Percentiles rank a stretch among this genome's conserved stretches.
Evolutionary conservation across 1,139 yeast genomes (phyloP).

Genomic region (Hyphopichia pseudoburtonii): DNA sequence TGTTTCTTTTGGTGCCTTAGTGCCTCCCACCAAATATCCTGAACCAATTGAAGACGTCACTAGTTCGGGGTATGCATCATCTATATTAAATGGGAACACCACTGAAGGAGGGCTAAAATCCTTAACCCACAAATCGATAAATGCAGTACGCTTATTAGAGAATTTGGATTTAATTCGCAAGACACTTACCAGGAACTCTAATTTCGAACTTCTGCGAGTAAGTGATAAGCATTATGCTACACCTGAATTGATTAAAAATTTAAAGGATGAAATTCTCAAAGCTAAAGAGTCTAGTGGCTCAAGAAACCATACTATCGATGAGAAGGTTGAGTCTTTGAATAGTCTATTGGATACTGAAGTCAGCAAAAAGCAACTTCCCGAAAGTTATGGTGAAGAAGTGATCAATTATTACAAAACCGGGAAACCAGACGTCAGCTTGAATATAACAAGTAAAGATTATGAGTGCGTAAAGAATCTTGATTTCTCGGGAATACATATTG

Average conservation of each 20-base stretch:
- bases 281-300: slow-evolving; percentile 1
- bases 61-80: slow-evolving; percentile 34
- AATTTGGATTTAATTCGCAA: slow-evolving; percentile 33
- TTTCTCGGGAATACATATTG: slow-evolving; percentile 11
- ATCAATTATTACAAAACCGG: slow-evolving; percentile 14
- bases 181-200: slow-evolving; percentile 13
- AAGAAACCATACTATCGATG: slow-evolving; percentile 4
- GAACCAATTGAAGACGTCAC: slow-evolving; percentile 31
- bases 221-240: slow-evolving; percentile 20
- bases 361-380: slow-evolving; percentile 7
- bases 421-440: slow-evolving; percentile 15
- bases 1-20: slow-evolving; percentile 3
- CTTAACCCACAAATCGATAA: slow-evolving; percentile 43
- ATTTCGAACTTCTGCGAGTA: slow-evolving; percentile 19
- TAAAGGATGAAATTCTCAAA: slow-evolving; percentile 6
- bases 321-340: slow-evolving; percentile 6
- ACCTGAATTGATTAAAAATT: slow-evolving; percentile 12
- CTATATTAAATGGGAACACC: slow-evolving; percentile 45
- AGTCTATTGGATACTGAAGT: slow-evolving; percentile 8
- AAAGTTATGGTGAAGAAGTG: slow-evolving; percentile 14
- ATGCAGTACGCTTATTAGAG: slow-evolving; percentile 39
- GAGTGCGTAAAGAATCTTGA: slow-evolving; percentile 5
- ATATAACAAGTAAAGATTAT: slow-evolving; percentile 13
- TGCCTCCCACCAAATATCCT: slow-evolving; percentile 31
- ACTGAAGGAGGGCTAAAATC: slow-evolving; percentile 46